Conservation (phyloP, 2,329 filamentous ascomycete species). For the Stemphylium lycopersici region DNA sequence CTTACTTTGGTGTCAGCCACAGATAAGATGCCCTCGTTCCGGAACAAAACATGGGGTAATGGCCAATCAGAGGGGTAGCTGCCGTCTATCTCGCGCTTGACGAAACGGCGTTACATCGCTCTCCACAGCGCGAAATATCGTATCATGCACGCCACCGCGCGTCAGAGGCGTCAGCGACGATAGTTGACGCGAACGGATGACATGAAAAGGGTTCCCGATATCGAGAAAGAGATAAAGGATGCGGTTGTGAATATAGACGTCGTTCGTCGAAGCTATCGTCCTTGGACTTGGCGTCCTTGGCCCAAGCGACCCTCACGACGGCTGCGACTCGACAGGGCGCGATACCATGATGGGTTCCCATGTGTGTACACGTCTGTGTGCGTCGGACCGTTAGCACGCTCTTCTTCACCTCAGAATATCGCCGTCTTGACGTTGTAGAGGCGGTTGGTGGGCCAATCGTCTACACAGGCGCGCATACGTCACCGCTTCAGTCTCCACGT, state of each 20-base stretch:
- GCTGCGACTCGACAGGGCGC: background rate
- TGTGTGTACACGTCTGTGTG: background rate
- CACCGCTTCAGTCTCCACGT: background rate
- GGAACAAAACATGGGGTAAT: slow-evolving; percentile 17
- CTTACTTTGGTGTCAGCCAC: slow-evolving; percentile 14
- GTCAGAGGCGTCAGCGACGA: slow-evolving; percentile 5
- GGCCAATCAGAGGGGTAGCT: slow-evolving; percentile 8
- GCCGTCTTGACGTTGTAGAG: background rate
- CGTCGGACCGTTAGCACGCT: background rate
- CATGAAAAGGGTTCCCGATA: background rate
- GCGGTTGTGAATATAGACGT: background rate
- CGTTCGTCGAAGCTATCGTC: background rate
- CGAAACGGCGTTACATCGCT: slow-evolving; percentile 9
- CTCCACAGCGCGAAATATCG: background rate
- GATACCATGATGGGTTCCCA: background rate
- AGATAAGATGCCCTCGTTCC: slow-evolving; percentile 14
- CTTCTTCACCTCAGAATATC: background rate
- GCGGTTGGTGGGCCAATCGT: background rate
- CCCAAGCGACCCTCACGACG: background rate
- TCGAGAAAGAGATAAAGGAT: background rate
- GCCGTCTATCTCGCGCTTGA: slow-evolving; percentile 9
- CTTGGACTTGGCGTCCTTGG: background rate
- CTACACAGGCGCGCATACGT: background rate
- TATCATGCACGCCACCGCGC: slow-evolving; percentile 1
- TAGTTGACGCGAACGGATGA: slow-evolving; percentile 1